Evolutionary conservation across 208 protist genomes (phyloP).

Genomic region (Trypanosoma rangeli): DNA sequence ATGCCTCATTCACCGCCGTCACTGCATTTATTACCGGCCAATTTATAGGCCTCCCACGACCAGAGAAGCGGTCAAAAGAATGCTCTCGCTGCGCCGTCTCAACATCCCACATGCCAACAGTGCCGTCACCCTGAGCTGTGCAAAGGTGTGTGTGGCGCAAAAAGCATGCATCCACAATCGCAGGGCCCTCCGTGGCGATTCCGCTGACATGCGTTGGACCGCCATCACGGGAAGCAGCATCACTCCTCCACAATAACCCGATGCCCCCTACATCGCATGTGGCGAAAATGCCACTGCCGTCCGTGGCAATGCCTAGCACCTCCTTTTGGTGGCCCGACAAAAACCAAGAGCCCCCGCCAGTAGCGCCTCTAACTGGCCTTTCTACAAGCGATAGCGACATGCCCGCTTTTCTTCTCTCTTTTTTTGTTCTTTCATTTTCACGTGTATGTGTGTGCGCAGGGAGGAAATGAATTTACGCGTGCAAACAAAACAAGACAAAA

Average conservation of each 20-base stretch:
- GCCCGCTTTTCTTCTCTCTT: not conserved
- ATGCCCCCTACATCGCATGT: slow-evolving; percentile 58
- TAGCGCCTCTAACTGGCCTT: not conserved
- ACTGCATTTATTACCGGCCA: slow-evolving; percentile 86
- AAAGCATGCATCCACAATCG: slow-evolving; percentile 56
- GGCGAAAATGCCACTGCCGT: slow-evolving; percentile 43
- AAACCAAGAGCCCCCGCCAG: slow-evolving; percentile 34
- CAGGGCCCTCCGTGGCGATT: slow-evolving; percentile 57
- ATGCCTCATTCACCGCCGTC: slow-evolving; percentile 11
- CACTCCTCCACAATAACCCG: slow-evolving; percentile 52
- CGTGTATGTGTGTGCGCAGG: not conserved
- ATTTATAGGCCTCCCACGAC: slow-evolving; percentile 29
- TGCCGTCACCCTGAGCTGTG: slow-evolving; percentile 68
- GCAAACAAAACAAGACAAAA: slow-evolving; percentile 6
- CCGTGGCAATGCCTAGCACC: slow-evolving; percentile 43
- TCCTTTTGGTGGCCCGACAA: slow-evolving; percentile 66
- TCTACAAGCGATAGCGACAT: slow-evolving; percentile 49
- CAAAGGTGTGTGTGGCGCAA: slow-evolving; percentile 37
- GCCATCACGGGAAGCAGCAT: not conserved
- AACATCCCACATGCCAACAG: slow-evolving; percentile 66
- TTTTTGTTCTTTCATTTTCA: not conserved
- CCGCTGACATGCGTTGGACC: slow-evolving; percentile 42
- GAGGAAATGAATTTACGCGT: not conserved
- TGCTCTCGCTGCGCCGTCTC: slow-evolving; percentile 38
- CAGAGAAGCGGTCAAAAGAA: slow-evolving; percentile 35